A percentile compares a stretch with the other conserved stretches of the same genome.
Evolutionary conservation across 805 yeast species (phyloP).

Genomic region (Maudiozyma serrabonitensis): DNA sequence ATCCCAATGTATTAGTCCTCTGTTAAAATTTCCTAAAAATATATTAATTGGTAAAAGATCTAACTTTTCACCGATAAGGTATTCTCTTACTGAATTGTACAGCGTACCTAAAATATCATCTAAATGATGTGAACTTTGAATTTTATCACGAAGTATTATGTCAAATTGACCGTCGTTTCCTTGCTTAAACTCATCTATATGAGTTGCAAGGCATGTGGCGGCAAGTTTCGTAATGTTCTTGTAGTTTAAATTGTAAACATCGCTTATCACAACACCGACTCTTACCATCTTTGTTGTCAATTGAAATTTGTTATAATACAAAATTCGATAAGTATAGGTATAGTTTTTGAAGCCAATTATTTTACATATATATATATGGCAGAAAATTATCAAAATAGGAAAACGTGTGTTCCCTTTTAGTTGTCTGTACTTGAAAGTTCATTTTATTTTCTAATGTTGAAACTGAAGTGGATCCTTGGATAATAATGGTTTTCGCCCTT

Average conservation of each 20-base stretch:
- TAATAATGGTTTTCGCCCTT: too few species aligned
- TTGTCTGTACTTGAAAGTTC: too few species aligned
- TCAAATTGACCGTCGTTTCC: conserved; percentile 9
- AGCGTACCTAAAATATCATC: conserved; percentile 23
- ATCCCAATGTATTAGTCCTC: conserved; percentile 11
- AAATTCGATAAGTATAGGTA: too few species aligned
- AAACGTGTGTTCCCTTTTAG: too few species aligned
- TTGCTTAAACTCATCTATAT: neutral
- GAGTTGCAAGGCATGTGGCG: conserved; percentile 2
- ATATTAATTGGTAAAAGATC: conserved; percentile 21
- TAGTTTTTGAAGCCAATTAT: too few species aligned
- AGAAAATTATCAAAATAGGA: too few species aligned
- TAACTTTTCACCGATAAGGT: conserved; percentile 9
- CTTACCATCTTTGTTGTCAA: conserved; percentile 4
- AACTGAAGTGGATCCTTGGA: too few species aligned
- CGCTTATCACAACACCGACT: conserved; percentile 14
- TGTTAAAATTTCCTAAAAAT: conserved; percentile 11
- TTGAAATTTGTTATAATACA: neutral
- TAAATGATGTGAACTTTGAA: conserved; percentile 14
- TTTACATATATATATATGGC: too few species aligned
- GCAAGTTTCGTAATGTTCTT: conserved; percentile 2
- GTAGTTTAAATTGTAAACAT: conserved; percentile 6
- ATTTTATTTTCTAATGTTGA: too few species aligned
- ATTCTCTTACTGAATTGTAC: conserved; percentile 22
- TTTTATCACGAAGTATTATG: conserved; percentile 13